A percentile compares a stretch with the other conserved stretches of the same genome.
Evolutionary conservation across 108 stramenopile species (phyloP).

Genomic region (Fistulifera pelliculosa): DNA sequence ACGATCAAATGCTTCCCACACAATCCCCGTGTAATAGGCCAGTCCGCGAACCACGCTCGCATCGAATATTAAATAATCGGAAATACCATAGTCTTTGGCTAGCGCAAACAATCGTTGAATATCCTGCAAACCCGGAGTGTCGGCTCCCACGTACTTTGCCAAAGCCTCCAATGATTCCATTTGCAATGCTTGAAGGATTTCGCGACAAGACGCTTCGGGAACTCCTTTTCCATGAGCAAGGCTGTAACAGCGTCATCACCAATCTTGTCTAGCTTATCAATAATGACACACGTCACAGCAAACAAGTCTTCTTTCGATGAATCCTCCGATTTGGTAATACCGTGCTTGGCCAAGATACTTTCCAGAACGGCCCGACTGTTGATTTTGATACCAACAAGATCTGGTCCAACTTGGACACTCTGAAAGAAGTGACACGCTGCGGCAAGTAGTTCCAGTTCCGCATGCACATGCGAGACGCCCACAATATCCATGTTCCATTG

Average conservation of each 20-base stretch:
- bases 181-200: conserved; percentile 63
- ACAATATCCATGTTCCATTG: conserved; percentile 97
- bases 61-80: conserved; percentile 91
- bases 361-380: conserved; percentile 85
- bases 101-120: conserved; percentile 72
- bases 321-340: conserved; percentile 51
- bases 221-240: conserved; percentile 53
- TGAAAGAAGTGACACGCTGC: conserved; percentile 84
- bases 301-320: conserved; percentile 61
- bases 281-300: conserved; percentile 90
- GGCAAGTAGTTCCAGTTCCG: conserved; percentile 87
- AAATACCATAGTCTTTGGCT: conserved; percentile 75
- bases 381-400: conserved; percentile 95
- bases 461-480: conserved; percentile 83
- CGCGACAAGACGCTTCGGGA: conserved; percentile 53
- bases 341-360: conserved; percentile 81
- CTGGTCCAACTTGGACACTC: conserved; percentile 67
- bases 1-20: conserved; percentile 97
- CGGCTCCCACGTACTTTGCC: conserved; percentile 60
- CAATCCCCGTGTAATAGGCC: conserved; percentile 95
- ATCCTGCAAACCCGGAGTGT: conserved; percentile 68
- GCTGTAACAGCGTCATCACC: conserved; percentile 78
- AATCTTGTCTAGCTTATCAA: conserved; percentile 97
- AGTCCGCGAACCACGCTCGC: conserved; percentile 92
- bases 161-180: conserved; percentile 72